Conservation (phyloP, 2,329 filamentous ascomycete genomes). For the Trichoderma atroviride region DNA sequence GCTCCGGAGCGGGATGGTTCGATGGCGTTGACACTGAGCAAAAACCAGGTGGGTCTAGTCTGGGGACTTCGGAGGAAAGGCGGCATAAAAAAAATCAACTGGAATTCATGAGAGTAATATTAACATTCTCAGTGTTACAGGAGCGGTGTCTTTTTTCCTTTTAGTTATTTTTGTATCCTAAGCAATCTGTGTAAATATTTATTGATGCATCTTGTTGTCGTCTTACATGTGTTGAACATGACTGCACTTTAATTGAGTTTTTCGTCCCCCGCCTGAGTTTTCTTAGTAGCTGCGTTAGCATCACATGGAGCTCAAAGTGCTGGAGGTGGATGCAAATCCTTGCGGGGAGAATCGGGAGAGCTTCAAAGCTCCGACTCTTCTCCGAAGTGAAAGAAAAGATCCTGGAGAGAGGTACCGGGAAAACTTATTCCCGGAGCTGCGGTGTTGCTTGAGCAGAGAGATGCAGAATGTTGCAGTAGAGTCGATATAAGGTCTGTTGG, state of each 20-base stretch:
- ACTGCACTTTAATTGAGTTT: background rate
- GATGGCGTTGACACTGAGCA: conserved; percentile 17
- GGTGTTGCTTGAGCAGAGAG: background rate
- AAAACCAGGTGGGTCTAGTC: conserved; percentile 24
- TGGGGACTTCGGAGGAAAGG: conserved; percentile 6
- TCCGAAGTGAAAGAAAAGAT: background rate
- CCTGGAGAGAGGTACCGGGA: background rate
- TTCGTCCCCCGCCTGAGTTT: background rate
- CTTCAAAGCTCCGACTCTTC: conserved; percentile 2
- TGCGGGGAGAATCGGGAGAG: conserved; percentile 9
- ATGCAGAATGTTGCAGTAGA: background rate
- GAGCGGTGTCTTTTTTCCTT: background rate
- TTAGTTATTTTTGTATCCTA: background rate
- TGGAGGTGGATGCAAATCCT: background rate
- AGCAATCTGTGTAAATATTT: background rate
- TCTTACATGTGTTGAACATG: background rate
- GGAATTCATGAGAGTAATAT: background rate
- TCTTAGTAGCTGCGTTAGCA: background rate
- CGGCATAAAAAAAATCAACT: background rate
- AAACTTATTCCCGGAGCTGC: background rate
- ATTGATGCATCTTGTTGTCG: background rate
- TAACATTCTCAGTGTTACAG: background rate
- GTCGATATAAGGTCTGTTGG: background rate
- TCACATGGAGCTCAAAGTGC: background rate
- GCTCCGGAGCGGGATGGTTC: conserved; percentile 20